A percentile compares a stretch with the other conserved stretches of the same genome.
These are phyloP conservation scores for Tausonia pullulans DNA, from an alignment of 1,284 basidiomycete genomes.

Conservation along the genomic window DNA sequence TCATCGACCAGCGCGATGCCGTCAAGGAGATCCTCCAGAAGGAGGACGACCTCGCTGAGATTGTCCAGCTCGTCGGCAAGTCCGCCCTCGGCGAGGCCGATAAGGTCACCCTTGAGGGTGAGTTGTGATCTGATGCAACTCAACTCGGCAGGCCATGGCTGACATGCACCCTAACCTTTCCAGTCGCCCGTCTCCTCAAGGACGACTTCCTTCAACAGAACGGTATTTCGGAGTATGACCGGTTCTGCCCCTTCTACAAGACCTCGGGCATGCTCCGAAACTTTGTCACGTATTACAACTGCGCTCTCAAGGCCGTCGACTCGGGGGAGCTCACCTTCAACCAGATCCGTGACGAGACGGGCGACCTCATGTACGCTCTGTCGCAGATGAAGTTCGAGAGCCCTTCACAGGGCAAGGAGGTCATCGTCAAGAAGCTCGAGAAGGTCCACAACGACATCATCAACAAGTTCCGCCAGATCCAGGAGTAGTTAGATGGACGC, in stretches of 20 bases:
- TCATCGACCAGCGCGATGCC: conserved; percentile 79
- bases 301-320: conserved; percentile 71
- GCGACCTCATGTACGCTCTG: conserved; percentile 86
- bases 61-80: conserved; percentile 98
- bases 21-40: conserved; percentile 97
- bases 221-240: conserved; percentile 92
- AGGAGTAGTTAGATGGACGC: conserved; percentile 1
- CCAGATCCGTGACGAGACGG: conserved; percentile 69
- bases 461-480: conserved; percentile 21
- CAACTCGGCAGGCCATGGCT: not conserved
- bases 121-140: not conserved
- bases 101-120: conserved; percentile 89
- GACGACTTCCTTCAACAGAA: conserved; percentile 99
- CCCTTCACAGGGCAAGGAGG: conserved; percentile 71
- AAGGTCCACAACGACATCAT: conserved; percentile 26
- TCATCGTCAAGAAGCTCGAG: conserved; percentile 69
- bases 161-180: conserved; percentile 50
- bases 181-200: conserved; percentile 84
- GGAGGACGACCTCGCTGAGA: conserved; percentile 96
- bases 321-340: conserved; percentile 77
- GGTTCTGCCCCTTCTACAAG: conserved; percentile 97
- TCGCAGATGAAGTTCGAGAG: conserved; percentile 98
- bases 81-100: conserved; percentile 93
- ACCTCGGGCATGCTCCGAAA: conserved; percentile 91
- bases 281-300: conserved; percentile 65